Base-by-base conservation (phyloP, 805 yeast genomes). In the Suhomyces pyralidae region DNA sequence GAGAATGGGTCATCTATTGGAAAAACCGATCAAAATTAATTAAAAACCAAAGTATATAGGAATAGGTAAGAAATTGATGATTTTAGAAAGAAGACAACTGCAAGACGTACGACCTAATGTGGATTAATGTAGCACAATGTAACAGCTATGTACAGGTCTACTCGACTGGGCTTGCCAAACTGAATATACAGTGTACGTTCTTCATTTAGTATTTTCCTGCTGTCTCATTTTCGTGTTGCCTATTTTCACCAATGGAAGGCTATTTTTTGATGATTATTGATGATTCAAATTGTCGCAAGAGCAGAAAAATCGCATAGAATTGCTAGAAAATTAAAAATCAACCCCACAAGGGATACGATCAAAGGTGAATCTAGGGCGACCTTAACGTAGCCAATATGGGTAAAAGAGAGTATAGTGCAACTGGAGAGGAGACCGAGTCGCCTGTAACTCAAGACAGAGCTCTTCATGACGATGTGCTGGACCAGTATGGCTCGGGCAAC, bases 1-100 rank as follows among this genome's bases (percentile, higher is more conserved):
- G 69, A 80, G 96, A 62, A 94, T 94, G 99, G 99, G 99, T 0
- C 99, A 94, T 70, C 71, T 94, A 52, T 76, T 94, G 52, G 85
- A 70, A 80, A 60, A 77, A 66, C 74, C 76, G 8, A 61, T 70
- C 40, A 61, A 57, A 51, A 66, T 69, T 10, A 48, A 48, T 22
- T 48, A 9, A 26, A 9, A 26, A 26, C 3, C 7, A 12, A 42
- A 42, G 17, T 22, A 42, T 42, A 24, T 42, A 22, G 19, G 30
- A 42, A 32, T n/a, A n/a, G 17, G 6, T 32, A 12, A 28, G 32
- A 28, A 9, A 28, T 28, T 3, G 5, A 28, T 28, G 32, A 28
- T 6, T 28, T 12, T 28, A 5, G 32, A n/a, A 28, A 12, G 32
- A 28, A n/a, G n/a, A 32, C n/a, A 5, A 32, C 17, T 32, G 36